Conservation (phyloP, 345 rosid species). For the Hibiscus tridactylites region DNA sequence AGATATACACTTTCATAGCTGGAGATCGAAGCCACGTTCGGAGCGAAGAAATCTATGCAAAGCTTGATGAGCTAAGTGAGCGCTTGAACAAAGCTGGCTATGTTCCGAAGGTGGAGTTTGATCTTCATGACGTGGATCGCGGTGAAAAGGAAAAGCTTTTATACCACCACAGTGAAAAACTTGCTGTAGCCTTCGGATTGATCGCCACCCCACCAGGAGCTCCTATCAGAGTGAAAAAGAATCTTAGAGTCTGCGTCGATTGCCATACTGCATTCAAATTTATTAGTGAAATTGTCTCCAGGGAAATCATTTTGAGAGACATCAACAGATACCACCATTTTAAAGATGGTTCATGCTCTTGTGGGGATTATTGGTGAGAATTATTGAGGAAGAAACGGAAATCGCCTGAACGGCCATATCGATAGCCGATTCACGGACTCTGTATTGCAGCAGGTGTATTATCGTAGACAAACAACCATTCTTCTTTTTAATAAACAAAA, state of each 20-base stretch:
- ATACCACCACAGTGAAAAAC: slow-evolving; percentile 52
- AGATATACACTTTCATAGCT: slow-evolving; percentile 42
- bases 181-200: slow-evolving; percentile 61
- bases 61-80: slow-evolving; percentile 44
- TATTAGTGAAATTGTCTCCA: slow-evolving; percentile 40
- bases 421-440: too few species aligned
- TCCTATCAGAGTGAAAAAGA: slow-evolving; percentile 60
- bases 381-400: not conserved
- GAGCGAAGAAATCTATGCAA: slow-evolving; percentile 42
- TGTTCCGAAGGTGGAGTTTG: slow-evolving; percentile 47
- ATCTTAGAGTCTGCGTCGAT: slow-evolving; percentile 51
- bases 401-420: too few species aligned
- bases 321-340: slow-evolving; percentile 57
- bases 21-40: slow-evolving; percentile 49
- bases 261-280: slow-evolving; percentile 46
- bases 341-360: slow-evolving; percentile 55
- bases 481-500: too few species aligned
- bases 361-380: slow-evolving; percentile 54
- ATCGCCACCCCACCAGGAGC: slow-evolving; percentile 48
- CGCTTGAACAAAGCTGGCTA: slow-evolving; percentile 44
- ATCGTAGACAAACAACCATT: too few species aligned
- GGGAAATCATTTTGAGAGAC: slow-evolving; percentile 60
- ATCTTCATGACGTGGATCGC: slow-evolving; percentile 48
- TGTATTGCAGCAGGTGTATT: too few species aligned
- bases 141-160: slow-evolving; percentile 46